These are phyloP conservation scores for Phalaenopsis aphrodite DNA, from an alignment of 106 monocot species.

Conservation along the genomic window DNA sequence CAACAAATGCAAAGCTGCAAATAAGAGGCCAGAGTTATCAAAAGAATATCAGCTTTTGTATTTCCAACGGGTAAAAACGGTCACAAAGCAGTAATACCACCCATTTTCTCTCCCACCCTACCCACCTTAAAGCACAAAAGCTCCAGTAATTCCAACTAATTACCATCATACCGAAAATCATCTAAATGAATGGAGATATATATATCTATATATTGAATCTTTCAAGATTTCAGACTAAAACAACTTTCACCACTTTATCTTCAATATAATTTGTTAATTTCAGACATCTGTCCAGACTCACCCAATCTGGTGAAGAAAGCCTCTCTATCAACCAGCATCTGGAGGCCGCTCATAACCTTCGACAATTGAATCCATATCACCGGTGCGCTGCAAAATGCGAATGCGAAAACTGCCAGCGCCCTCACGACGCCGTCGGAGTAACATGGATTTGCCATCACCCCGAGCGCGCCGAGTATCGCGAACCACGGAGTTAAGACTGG, in stretches of 20 bases:
- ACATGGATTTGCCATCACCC: slow-evolving; percentile 62
- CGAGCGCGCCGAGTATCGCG: slow-evolving; percentile 27
- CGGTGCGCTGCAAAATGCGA: slow-evolving; percentile 38
- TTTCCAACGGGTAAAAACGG: too few species aligned
- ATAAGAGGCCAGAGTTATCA: too few species aligned
- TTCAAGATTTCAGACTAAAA: neutral
- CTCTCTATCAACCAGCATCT: slow-evolving; percentile 43
- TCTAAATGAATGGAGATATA: neutral
- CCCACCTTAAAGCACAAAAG: too few species aligned
- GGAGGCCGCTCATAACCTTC: slow-evolving; percentile 31
- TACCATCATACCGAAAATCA: neutral
- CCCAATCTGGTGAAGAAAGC: slow-evolving; percentile 55
- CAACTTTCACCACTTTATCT: neutral
- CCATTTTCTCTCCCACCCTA: too few species aligned
- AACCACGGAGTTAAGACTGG: slow-evolving; percentile 44
- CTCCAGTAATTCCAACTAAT: too few species aligned
- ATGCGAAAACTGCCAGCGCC: slow-evolving; percentile 36
- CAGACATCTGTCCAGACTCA: slow-evolving; percentile 37
- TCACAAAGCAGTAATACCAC: too few species aligned
- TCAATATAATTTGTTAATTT: slow-evolving; percentile 57
- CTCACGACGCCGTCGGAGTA: slow-evolving; percentile 54
- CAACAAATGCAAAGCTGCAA: too few species aligned
- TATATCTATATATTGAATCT: neutral
- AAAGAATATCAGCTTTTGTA: too few species aligned
- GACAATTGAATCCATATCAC: slow-evolving; percentile 40